phyloP scores from a whole-genome alignment of 768 basidiomycete genomes.

The Phylloporus sp. region DNA sequence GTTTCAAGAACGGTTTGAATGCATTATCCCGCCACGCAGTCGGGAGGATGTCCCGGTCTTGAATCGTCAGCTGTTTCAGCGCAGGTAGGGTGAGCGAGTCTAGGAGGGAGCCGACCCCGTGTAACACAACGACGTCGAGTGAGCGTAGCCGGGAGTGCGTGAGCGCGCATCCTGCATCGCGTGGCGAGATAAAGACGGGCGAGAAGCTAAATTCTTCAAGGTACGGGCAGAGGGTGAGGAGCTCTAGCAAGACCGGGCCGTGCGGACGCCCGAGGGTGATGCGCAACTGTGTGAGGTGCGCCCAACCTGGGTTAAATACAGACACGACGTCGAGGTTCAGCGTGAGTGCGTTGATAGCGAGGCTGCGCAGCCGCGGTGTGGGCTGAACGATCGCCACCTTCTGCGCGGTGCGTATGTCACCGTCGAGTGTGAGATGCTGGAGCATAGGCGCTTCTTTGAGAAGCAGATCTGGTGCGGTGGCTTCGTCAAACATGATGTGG shows the following conservation, averaged over 20 bases:
- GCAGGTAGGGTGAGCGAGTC: slow-evolving; percentile 14
- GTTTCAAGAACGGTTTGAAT: slow-evolving; percentile 16
- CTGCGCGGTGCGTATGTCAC: slow-evolving; percentile 3
- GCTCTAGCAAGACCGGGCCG: slow-evolving; percentile 1
- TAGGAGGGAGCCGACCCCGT: slow-evolving; percentile 5
- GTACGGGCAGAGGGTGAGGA: slow-evolving; percentile 19
- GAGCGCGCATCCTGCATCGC: not conserved
- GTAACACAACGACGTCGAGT: slow-evolving; percentile 8
- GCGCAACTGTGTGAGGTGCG: slow-evolving; percentile 13
- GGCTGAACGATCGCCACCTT: slow-evolving; percentile 9
- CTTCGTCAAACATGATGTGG: slow-evolving; percentile 10
- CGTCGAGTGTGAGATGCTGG: slow-evolving; percentile 14
- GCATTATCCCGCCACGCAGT: slow-evolving; percentile 9
- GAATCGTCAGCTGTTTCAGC: slow-evolving; percentile 7
- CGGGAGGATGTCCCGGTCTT: slow-evolving; percentile 17
- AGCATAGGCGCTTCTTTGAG: slow-evolving; percentile 18
- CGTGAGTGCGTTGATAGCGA: slow-evolving; percentile 6
- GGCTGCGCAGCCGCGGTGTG: slow-evolving; percentile 7
- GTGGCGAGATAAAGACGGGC: slow-evolving; percentile 4
- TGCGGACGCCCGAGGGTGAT: slow-evolving; percentile 1
- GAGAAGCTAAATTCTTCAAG: slow-evolving; percentile 12
- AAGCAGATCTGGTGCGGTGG: slow-evolving; percentile 8
- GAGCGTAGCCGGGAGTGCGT: slow-evolving; percentile 11
- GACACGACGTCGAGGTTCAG: slow-evolving; percentile 1
- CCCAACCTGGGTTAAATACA: slow-evolving; percentile 12